phyloP scores from a whole-genome alignment of 2,329 filamentous ascomycete genomes.

The Pseudopyricularia javanii region DNA sequence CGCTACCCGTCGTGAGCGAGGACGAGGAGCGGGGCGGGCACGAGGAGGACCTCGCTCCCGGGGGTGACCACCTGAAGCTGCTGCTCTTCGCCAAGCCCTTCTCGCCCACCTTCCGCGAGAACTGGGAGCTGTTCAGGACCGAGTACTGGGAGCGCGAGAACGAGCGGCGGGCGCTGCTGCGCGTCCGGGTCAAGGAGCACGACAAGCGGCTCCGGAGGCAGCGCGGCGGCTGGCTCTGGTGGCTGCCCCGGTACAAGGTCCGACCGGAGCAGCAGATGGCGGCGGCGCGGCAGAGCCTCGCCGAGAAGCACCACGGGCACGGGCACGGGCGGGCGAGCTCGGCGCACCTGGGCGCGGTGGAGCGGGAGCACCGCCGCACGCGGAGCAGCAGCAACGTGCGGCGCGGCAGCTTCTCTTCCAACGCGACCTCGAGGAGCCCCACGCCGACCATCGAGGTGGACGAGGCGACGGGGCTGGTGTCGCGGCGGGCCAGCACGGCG shows the following conservation, averaged over 20 bases:
- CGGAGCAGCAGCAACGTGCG: slow-evolving; percentile 38
- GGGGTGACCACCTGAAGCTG: slow-evolving; percentile 85
- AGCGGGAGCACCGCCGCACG: slow-evolving; percentile 33
- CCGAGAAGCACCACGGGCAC: slow-evolving; percentile 19
- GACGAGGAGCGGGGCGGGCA: slow-evolving; percentile 36
- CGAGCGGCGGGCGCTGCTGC: slow-evolving; percentile 65
- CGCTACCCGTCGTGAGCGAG: slow-evolving; percentile 21
- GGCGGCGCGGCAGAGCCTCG: not conserved
- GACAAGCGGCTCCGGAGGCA: slow-evolving; percentile 57
- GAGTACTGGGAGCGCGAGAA: slow-evolving; percentile 98
- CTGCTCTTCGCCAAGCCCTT: slow-evolving; percentile 89
- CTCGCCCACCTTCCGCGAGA: slow-evolving; percentile 85
- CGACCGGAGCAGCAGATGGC: slow-evolving; percentile 6
- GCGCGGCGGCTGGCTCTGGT: slow-evolving; percentile 70
- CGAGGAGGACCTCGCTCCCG: slow-evolving; percentile 82
- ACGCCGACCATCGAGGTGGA: slow-evolving; percentile 34
- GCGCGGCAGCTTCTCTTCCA: slow-evolving; percentile 31
- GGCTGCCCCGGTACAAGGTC: slow-evolving; percentile 56
- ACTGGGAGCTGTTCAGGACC: slow-evolving; percentile 88
- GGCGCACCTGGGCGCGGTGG: slow-evolving; percentile 24
- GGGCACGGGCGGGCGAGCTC: slow-evolving; percentile 26
- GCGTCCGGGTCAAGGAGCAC: slow-evolving; percentile 55
- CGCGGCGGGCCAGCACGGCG: slow-evolving; percentile 32
- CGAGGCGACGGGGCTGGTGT: slow-evolving; percentile 16
- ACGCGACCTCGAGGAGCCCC: slow-evolving; percentile 35